These are phyloP conservation scores for Cyberlindnera saturnus DNA, from an alignment of 805 yeast genomes.

Conservation along the genomic window DNA sequence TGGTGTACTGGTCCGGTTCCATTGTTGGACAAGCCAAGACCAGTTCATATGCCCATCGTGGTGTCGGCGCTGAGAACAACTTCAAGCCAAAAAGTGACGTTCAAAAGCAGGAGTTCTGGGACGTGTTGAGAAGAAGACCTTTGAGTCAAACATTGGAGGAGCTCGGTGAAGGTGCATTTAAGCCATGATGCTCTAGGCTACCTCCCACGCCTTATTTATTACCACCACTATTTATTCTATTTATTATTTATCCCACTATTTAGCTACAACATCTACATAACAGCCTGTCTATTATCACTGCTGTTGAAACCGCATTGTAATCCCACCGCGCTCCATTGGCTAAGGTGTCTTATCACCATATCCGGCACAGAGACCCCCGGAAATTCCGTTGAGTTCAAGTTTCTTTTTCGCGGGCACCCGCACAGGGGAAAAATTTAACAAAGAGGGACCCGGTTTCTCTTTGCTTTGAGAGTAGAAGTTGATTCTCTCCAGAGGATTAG, in stretches of 20 bases:
- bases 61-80: conserved; percentile 23
- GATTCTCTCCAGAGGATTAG: no score
- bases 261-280: neutral
- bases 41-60: conserved; percentile 28
- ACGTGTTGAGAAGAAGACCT: conserved; percentile 74
- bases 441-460: no score
- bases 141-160: conserved; percentile 71
- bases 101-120: conserved; percentile 65
- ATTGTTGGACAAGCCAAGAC: conserved; percentile 28
- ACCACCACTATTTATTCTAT: neutral
- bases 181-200: conserved; percentile 9
- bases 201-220: neutral
- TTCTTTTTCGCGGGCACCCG: no score
- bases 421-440: no score
- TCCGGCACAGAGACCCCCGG: no score
- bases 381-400: no score
- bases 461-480: no score
- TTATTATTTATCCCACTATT: conserved; percentile 9
- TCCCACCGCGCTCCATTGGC: conserved; percentile 1
- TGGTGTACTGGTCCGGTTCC: conserved; percentile 47
- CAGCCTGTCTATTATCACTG: neutral
- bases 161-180: conserved; percentile 42
- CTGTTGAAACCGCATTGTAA: neutral
- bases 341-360: neutral
- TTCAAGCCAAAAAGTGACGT: conserved; percentile 21